Evolutionary conservation across 306 rosid species (phyloP), one percentile per base, ranked within the genome.

Genomic region (Hippophae gyantsensis): DNA sequence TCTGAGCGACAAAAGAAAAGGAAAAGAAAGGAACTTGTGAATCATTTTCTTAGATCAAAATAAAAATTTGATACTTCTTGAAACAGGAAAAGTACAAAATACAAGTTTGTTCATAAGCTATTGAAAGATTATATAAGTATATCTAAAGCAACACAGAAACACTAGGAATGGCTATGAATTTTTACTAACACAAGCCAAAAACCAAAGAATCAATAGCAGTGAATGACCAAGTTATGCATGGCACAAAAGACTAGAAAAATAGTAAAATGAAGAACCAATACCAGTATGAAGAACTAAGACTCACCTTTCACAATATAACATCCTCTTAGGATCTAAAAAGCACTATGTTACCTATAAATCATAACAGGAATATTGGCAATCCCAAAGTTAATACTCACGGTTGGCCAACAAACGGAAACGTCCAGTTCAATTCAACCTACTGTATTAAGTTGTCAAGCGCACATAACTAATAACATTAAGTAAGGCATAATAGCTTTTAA

Each of bases 321-420:
- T n/a, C 62, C 46, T 51, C 63, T 7, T 26, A 44, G 44, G 27
- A 58, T 58, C 64, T 60, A 60, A 62, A 63, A 11, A 42, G 38
- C 38, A 32, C 3, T 32, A 32, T 4, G 38, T 32, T 0, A 23
- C 46, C 13, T 13, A 55, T 46, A 57, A 40, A 25, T 38, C 43
- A 68, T 41, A 11, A 32, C 10, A 14, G 11, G 41, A 62, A 63
- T 14, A 46, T 41, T 40, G 61, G 52, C 43, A 51, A 57, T 52
- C 10, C 48, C 32, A 50, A 48, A 45, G 55, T 25, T 58, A 46
- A 50, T 64, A 52, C 56, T 58, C 58, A 54, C 8, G 68, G 75
- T 83, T 72, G 89, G 79, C 73, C 86, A 78, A 81, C 87, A 76
- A 83, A 81, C 76, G 52, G 54, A 61, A 70, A 56, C 65, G 69